Evolutionary conservation across 2,329 filamentous ascomycete species (phyloP).

Genomic region (Dendryphion nanum): DNA sequence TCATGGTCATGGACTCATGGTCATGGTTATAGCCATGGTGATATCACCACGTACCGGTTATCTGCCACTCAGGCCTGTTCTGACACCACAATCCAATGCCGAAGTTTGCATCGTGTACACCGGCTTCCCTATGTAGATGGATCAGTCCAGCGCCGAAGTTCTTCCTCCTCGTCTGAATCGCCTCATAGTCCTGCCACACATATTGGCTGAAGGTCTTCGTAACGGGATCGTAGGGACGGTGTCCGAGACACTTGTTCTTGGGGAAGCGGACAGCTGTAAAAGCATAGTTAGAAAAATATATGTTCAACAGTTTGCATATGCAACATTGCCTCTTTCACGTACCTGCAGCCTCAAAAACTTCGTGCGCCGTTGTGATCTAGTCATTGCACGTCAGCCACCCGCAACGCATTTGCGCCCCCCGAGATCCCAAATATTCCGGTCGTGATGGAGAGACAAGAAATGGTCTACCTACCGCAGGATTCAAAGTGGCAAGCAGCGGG

Average conservation of each 20-base stretch:
- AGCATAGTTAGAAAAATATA: not conserved
- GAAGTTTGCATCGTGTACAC: conserved; percentile 63
- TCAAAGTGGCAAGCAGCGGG: conserved; percentile 48
- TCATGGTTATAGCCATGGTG: not conserved
- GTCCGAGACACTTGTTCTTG: conserved; percentile 73
- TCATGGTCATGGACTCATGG: too few relatives aligned
- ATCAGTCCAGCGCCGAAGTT: conserved; percentile 84
- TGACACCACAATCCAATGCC: conserved; percentile 83
- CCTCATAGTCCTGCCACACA: conserved; percentile 78
- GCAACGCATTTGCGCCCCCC: not conserved
- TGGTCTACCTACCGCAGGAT: conserved; percentile 50
- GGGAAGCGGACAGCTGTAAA: conserved; percentile 56
- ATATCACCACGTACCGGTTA: conserved; percentile 58
- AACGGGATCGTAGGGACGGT: conserved; percentile 72
- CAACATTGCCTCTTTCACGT: conserved; percentile 11
- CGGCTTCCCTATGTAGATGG: conserved; percentile 72
- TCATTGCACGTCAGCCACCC: conserved; percentile 7
- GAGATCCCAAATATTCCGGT: not conserved
- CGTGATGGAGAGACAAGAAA: too few relatives aligned
- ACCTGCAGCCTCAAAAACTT: conserved; percentile 71
- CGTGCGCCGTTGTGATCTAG: conserved; percentile 68
- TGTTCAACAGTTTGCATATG: not conserved
- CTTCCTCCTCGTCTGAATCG: conserved; percentile 74
- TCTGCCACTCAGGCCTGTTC: conserved; percentile 87
- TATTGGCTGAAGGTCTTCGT: conserved; percentile 76